Conservation (phyloP, 805 yeast genomes). For the Saturnispora kantuleensis region DNA sequence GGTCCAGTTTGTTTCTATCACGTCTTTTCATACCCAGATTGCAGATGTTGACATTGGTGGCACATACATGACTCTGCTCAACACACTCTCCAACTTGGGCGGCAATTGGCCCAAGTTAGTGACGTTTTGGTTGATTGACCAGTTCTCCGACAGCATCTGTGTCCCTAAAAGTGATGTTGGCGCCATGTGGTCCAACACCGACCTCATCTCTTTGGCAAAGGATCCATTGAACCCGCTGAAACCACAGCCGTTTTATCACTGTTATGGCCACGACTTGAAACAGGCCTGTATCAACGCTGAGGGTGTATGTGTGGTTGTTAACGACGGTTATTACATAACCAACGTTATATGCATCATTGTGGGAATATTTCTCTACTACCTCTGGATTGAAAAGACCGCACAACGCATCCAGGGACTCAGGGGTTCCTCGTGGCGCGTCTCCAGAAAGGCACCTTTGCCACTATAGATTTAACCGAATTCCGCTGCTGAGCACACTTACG, state of each 20-base stretch:
- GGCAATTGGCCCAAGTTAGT: constrained; percentile 97
- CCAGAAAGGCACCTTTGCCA: not conserved
- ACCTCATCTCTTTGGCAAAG: constrained; percentile 1
- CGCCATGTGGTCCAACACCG: not conserved
- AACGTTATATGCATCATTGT: constrained; percentile 58
- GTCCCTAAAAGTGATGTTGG: constrained; percentile 14
- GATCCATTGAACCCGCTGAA: constrained; percentile 18
- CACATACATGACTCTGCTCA: constrained; percentile 93
- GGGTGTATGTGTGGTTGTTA: constrained; percentile 44
- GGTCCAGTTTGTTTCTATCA: constrained; percentile 86
- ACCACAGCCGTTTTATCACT: constrained; percentile 21
- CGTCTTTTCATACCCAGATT: constrained; percentile 89
- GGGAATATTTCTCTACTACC: constrained; percentile 58
- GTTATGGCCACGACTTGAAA: constrained; percentile 29
- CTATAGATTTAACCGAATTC: not conserved
- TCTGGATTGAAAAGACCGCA: constrained; percentile 57
- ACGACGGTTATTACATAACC: constrained; percentile 81
- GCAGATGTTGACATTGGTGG: constrained; percentile 97
- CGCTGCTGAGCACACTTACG: constrained; percentile 1
- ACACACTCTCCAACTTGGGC: constrained; percentile 86
- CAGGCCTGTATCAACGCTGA: constrained; percentile 40
- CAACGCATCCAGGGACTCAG: constrained; percentile 63
- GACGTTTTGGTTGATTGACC: constrained; percentile 70
- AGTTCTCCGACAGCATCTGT: constrained; percentile 61
- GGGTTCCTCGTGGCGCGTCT: constrained; percentile 64